Conservation (phyloP, 148 eudicot genomes). For the Fallopia convolvulus region DNA sequence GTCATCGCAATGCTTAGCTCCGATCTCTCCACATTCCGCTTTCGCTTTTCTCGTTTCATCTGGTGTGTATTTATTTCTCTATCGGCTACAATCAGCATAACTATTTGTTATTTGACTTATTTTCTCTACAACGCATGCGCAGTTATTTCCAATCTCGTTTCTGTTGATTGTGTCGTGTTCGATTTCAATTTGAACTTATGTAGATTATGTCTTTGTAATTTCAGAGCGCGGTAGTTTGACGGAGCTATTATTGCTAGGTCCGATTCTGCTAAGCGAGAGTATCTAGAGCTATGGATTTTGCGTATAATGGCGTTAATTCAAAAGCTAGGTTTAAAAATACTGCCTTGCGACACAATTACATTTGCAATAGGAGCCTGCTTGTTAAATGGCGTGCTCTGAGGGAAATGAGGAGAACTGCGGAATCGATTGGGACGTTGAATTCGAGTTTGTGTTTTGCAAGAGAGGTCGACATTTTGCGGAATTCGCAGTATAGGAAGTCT, state of each 20-base stretch:
- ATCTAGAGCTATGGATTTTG: conserved; percentile 38
- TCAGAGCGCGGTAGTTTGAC: not conserved
- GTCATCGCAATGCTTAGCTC: not conserved
- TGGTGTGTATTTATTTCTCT: conserved; percentile 1
- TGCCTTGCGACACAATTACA: conserved; percentile 21
- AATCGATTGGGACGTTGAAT: conserved; percentile 15
- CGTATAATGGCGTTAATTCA: conserved; percentile 27
- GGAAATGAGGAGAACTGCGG: conserved; percentile 28
- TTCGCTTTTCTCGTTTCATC: not conserved
- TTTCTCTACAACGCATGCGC: not conserved
- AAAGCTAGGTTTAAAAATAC: conserved; percentile 18
- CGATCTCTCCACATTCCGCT: not conserved
- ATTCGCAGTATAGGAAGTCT: conserved; percentile 14
- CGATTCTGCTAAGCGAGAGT: not conserved
- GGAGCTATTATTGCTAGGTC: conserved; percentile 4
- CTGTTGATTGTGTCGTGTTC: not conserved
- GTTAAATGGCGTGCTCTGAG: conserved; percentile 22
- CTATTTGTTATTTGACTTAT: not conserved
- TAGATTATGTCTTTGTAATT: not conserved
- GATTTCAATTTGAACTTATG: conserved; percentile 1
- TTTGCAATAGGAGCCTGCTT: conserved; percentile 22
- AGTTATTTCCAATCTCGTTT: not conserved
- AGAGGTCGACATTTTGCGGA: conserved; percentile 15
- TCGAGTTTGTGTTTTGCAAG: conserved; percentile 18
- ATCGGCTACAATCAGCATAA: not conserved